Conservation (phyloP, 176 grass and related monocot species). For the Cymbopogon citratus region DNA sequence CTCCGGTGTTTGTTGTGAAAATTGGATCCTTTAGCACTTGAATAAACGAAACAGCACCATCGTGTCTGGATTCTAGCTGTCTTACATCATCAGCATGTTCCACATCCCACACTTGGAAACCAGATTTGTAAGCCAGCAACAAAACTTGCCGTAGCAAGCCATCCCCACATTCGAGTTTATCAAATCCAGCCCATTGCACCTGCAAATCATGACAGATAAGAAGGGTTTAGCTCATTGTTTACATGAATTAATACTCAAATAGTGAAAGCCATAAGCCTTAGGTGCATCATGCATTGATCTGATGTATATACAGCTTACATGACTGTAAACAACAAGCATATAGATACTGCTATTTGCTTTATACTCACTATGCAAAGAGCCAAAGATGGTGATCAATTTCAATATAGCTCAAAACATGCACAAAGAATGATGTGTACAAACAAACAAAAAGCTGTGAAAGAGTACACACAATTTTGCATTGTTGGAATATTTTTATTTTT, state of each 20-base stretch:
- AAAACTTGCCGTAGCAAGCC: conserved; percentile 51
- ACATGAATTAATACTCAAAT: conserved; percentile 8
- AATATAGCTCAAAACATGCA: conserved; percentile 1
- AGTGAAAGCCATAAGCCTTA: neutral
- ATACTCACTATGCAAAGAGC: neutral
- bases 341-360: neutral
- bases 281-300: neutral
- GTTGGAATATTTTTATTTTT: neutral
- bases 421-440: neutral
- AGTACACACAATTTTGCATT: neutral
- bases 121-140: conserved; percentile 74
- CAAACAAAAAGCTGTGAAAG: neutral
- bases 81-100: conserved; percentile 83
- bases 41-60: conserved; percentile 71
- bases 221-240: neutral
- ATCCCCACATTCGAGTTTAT: conserved; percentile 66
- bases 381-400: neutral
- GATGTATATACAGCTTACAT: neutral
- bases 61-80: conserved; percentile 77
- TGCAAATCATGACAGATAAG: conserved; percentile 28
- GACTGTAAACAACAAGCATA: neutral
- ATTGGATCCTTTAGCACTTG: conserved; percentile 84
- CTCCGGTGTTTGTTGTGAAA: conserved; percentile 34
- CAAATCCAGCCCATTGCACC: conserved; percentile 96
- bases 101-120: conserved; percentile 99